A percentile compares a stretch with the other conserved stretches of the same genome.
Conservation (phyloP, 345 rosid genomes). For the Syzygium grande region DNA sequence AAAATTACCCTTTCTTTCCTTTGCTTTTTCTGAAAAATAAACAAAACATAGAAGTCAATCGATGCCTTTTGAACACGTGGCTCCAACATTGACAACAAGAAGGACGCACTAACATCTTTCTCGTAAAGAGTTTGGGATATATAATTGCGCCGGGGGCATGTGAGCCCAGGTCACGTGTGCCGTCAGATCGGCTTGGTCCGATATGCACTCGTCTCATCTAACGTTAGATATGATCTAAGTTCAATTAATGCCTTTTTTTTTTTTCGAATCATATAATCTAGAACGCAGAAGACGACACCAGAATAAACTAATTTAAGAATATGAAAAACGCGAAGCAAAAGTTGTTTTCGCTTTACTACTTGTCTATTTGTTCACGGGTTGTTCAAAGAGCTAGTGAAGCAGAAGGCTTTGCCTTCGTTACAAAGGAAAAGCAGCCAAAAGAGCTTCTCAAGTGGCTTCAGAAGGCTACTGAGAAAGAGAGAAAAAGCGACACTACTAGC, state of each 20-base stretch:
- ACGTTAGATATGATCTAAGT: not conserved
- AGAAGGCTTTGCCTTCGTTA: not conserved
- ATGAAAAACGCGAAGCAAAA: not conserved
- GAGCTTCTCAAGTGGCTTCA: not conserved
- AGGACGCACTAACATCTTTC: not conserved
- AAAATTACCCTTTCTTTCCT: not conserved
- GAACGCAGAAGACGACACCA: not conserved
- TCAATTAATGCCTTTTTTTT: not conserved
- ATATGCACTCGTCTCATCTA: not conserved
- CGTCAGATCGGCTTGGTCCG: not conserved
- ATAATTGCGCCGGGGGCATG: not conserved
- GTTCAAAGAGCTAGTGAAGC: not conserved
- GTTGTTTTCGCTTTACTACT: not conserved
- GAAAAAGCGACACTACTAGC: too few relatives aligned
- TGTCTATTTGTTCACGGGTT: not conserved
- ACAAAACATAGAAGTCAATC: not conserved
- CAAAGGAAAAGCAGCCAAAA: not conserved
- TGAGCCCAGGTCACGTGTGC: not conserved
- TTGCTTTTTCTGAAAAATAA: too few relatives aligned
- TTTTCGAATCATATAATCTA: not conserved
- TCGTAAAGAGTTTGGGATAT: not conserved
- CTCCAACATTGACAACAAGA: not conserved
- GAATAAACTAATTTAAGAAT: not conserved
- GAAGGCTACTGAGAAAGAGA: not conserved
- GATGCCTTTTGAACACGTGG: not conserved